These are phyloP conservation scores for Pelargonium fulgidum DNA, from an alignment of 441 rosid genomes.

Conservation along the genomic window DNA sequence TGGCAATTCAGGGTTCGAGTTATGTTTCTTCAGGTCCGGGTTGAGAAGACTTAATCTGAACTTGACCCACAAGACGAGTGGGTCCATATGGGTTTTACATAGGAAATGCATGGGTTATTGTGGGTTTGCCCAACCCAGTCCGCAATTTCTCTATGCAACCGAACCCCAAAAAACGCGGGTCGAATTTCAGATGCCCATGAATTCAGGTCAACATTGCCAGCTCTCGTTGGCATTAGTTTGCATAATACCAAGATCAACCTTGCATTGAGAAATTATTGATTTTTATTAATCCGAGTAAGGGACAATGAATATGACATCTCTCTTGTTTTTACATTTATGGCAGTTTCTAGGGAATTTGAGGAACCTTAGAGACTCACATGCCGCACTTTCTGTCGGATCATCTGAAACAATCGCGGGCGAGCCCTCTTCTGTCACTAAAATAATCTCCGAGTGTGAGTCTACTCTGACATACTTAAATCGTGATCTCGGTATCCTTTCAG, in stretches of 20 bases:
- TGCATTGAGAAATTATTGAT: neutral
- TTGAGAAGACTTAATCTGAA: no score
- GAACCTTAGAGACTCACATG: constrained; percentile 87
- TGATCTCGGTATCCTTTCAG: constrained; percentile 80
- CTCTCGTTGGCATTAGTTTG: neutral
- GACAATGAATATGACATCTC: no score
- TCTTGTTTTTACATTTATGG: constrained; percentile 1
- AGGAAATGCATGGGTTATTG: no score
- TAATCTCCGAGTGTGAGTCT: constrained; percentile 86
- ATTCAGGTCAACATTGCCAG: no score
- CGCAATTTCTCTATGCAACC: no score
- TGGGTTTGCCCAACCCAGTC: no score
- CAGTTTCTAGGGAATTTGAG: constrained; percentile 94
- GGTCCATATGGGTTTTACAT: no score
- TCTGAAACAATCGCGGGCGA: constrained; percentile 75
- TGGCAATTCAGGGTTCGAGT: no score
- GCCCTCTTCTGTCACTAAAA: constrained; percentile 76
- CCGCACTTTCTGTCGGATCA: constrained; percentile 84
- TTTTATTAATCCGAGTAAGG: neutral
- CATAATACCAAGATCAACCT: constrained; percentile 3
- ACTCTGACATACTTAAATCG: constrained; percentile 77
- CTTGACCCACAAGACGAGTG: no score
- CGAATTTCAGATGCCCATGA: no score
- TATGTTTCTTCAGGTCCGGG: no score
- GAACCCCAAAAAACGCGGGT: no score